Evolutionary conservation across 2,329 filamentous ascomycete species (phyloP).

Genomic region (Alternaria novae-zelandiae): DNA sequence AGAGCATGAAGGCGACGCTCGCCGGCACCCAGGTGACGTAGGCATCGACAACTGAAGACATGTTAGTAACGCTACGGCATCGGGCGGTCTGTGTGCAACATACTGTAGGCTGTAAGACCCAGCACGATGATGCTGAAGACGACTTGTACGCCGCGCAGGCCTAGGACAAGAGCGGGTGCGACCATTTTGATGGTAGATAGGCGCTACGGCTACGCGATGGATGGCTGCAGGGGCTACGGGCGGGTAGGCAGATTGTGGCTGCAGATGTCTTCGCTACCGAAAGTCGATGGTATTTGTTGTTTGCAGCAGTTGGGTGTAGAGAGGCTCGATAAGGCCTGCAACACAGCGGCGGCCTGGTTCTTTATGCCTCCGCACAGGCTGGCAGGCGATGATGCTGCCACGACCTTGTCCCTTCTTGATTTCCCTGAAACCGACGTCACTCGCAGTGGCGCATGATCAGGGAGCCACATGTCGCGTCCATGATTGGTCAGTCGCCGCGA

Average conservation of each 20-base stretch:
- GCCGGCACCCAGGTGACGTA: conserved; percentile 59
- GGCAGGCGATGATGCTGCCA: conserved; percentile 28
- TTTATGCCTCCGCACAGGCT: conserved; percentile 16
- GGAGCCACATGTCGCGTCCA: background rate
- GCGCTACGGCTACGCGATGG: conserved; percentile 1
- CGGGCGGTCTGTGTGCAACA: conserved; percentile 31
- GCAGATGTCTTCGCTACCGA: background rate
- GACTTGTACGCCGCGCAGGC: conserved; percentile 71
- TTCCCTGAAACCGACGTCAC: conserved; percentile 12
- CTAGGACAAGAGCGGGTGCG: conserved; percentile 56
- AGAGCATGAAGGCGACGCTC: conserved; percentile 78
- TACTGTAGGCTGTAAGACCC: conserved; percentile 77
- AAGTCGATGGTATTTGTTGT: background rate
- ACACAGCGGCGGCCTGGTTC: conserved; percentile 17
- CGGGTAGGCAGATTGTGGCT: conserved; percentile 6
- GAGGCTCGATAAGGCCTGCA: background rate
- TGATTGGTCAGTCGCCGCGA: conserved; percentile 20
- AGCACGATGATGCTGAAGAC: conserved; percentile 78
- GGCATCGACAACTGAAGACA: conserved; percentile 54
- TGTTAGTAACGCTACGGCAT: conserved; percentile 4
- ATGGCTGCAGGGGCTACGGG: background rate
- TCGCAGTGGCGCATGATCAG: conserved; percentile 24
- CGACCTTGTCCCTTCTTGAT: conserved; percentile 11
- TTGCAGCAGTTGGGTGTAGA: background rate
- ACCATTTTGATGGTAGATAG: conserved; percentile 22